phyloP scores from a whole-genome alignment of 352 stramenopile species.

The Poterioochromonas sp. region DNA sequence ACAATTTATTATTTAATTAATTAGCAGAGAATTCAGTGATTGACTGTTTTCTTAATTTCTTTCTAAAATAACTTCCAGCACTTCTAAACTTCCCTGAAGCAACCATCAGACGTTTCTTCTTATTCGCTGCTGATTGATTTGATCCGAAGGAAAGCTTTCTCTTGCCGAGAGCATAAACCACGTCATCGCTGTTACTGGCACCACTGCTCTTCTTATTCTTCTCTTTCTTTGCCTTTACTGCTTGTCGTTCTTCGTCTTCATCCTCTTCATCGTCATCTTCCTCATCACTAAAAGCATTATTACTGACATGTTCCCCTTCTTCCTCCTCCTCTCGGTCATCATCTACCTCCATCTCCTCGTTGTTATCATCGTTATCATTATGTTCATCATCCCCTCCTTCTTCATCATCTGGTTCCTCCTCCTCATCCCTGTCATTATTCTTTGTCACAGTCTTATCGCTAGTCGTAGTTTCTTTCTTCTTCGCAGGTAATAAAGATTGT shows the following conservation, averaged over 20 bases:
- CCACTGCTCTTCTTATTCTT: background rate
- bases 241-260: background rate
- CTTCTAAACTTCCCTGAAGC: background rate
- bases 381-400: background rate
- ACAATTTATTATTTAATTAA: background rate
- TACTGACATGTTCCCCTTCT: background rate
- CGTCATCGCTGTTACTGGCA: background rate
- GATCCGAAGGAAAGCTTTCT: background rate
- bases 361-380: background rate
- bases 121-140: background rate
- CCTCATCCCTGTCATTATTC: background rate
- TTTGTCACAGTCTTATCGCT: background rate
- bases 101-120: background rate
- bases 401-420: background rate
- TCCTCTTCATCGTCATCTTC: background rate
- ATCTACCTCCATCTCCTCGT: background rate
- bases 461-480: background rate
- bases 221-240: background rate
- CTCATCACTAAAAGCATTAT: background rate
- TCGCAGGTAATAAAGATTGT: background rate
- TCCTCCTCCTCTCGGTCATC: background rate
- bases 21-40: background rate
- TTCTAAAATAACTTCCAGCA: background rate
- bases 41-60: slow-evolving; percentile 1
- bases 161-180: background rate